Evolutionary conservation across 2,329 filamentous ascomycete genomes (phyloP).

Genomic region (Penicillium expansum): DNA sequence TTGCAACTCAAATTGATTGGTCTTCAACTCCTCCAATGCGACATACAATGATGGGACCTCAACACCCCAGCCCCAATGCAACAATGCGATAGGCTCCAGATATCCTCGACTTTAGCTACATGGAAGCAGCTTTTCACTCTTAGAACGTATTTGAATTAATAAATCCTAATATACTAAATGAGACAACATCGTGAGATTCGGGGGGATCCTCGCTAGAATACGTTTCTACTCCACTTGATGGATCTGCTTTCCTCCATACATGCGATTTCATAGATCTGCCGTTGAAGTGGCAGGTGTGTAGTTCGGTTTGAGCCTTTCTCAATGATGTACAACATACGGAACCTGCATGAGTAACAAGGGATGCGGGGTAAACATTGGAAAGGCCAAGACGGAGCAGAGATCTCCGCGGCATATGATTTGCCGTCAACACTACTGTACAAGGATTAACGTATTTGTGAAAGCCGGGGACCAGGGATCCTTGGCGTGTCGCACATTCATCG

Average conservation of each 20-base stretch:
- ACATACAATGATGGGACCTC: not conserved
- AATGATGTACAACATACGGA: not conserved
- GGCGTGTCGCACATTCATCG: not conserved
- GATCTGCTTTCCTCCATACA: not conserved
- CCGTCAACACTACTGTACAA: no score
- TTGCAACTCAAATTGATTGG: not conserved
- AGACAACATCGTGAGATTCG: not conserved
- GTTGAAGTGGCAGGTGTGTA: not conserved
- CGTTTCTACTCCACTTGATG: not conserved
- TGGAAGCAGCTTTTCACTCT: not conserved
- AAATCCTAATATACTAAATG: not conserved
- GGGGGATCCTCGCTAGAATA: not conserved
- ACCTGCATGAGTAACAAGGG: not conserved
- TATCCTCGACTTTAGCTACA: not conserved
- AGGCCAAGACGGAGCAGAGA: slow-evolving; percentile 1
- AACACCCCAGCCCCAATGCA: slow-evolving; percentile 4
- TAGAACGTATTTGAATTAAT: not conserved
- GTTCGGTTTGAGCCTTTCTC: not conserved
- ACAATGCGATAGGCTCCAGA: not conserved
- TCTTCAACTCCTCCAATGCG: slow-evolving; percentile 5
- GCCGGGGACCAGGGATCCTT: not conserved
- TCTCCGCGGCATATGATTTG: not conserved
- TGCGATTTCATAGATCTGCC: no score
- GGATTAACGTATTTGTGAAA: not conserved
- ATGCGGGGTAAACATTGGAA: not conserved